Conservation (phyloP, 2,329 filamentous ascomycete species). For the Coniochaeta prunicola region DNA sequence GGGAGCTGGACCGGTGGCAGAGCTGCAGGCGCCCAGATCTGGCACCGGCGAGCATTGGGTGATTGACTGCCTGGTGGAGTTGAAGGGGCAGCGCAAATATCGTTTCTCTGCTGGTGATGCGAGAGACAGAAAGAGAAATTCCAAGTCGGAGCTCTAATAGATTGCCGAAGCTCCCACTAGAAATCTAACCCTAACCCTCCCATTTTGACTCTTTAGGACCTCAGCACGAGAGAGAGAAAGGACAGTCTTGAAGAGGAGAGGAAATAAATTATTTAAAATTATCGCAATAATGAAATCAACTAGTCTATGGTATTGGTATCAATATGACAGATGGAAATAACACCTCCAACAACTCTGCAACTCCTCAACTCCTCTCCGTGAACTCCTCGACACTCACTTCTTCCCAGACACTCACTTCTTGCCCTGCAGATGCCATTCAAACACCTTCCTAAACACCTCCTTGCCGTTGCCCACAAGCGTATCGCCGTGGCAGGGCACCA, state of each 20-base stretch:
- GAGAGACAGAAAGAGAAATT: too few relatives aligned
- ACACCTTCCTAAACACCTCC: constrained; percentile 65
- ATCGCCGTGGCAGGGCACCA: constrained; percentile 93
- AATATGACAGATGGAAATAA: not conserved
- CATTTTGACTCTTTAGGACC: not conserved
- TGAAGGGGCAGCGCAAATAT: not conserved
- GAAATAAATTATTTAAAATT: not conserved
- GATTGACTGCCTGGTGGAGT: not conserved
- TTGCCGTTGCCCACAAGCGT: constrained; percentile 69
- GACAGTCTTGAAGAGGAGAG: not conserved
- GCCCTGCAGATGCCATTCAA: constrained; percentile 70
- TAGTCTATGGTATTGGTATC: not conserved
- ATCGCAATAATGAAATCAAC: not conserved
- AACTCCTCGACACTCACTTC: not conserved
- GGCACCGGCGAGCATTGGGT: not conserved
- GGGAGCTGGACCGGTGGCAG: constrained; percentile 8
- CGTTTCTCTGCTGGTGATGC: too few relatives aligned
- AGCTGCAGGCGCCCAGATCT: constrained; percentile 7
- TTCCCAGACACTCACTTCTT: constrained; percentile 3
- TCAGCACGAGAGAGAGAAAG: not conserved
- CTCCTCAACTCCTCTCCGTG: not conserved
- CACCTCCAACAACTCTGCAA: too few relatives aligned
- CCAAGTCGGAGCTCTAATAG: too few relatives aligned
- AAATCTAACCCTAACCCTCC: not conserved
- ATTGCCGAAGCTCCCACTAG: too few relatives aligned